These are phyloP conservation scores for Paecilomyces sp. DNA, from an alignment of 2,329 filamentous ascomycete species.

Conservation along the genomic window DNA sequence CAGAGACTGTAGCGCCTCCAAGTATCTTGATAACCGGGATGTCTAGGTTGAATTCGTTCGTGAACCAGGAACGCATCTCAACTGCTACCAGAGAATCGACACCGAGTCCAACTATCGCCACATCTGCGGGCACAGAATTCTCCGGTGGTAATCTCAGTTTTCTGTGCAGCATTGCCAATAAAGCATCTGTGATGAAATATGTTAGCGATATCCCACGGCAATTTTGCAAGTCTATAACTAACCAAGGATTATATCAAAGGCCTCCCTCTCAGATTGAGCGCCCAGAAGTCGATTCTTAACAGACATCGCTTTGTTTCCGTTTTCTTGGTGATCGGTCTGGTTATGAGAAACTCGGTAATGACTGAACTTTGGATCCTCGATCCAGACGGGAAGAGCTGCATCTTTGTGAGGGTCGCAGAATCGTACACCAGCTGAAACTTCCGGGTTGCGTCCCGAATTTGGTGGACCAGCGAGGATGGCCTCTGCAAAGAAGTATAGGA, in stretches of 20 bases:
- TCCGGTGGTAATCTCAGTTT: neutral
- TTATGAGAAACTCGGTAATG: neutral
- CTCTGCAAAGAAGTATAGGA: constrained; percentile 23
- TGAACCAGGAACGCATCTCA: constrained; percentile 7
- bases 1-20: constrained; percentile 22
- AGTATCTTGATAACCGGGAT: constrained; percentile 43
- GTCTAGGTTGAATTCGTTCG: constrained; percentile 28
- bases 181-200: neutral
- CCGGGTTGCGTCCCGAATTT: constrained; percentile 5
- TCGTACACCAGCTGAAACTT: constrained; percentile 1
- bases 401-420: constrained; percentile 2
- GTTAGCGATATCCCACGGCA: too few relatives aligned
- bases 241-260: too few relatives aligned
- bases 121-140: neutral
- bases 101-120: constrained; percentile 4
- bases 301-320: neutral
- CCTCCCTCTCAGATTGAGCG: neutral
- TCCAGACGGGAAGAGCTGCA: constrained; percentile 1
- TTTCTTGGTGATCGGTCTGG: neutral
- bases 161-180: neutral
- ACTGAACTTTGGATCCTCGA: constrained; percentile 5
- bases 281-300: neutral
- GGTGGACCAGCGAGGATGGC: constrained; percentile 17
- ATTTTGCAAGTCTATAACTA: too few relatives aligned
- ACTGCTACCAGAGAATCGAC: constrained; percentile 13